Base-by-base conservation (phyloP, 345 rosid genomes). In the Euphorbia peplus region DNA sequence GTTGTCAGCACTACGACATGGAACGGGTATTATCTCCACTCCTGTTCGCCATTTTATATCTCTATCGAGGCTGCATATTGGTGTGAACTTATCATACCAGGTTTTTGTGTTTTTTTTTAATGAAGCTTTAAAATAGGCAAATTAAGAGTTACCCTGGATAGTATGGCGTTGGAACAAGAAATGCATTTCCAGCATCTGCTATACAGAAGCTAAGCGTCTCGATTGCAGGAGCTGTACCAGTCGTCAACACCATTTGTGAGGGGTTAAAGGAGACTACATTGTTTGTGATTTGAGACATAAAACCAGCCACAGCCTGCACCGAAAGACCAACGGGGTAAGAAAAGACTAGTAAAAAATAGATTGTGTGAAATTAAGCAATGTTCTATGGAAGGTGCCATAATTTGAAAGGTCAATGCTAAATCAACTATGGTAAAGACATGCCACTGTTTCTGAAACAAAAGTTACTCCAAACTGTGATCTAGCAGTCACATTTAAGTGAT, bases 131-230 rank as follows among this genome's bases (percentile, higher is more conserved):
- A 63, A 37, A 63, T 18, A 25, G 42, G 42, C 3, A 26, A 26
- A 46, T 57, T 37, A 58, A 66, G 39, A 44, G 15, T 67, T 89
- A 93, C 98, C 91, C 81, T 0, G 98, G 95, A 42, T 76, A 67
- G 68, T 84, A 88, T 1, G 97, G 98, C 4, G 98, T 89, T 16
- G 97, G 98, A 64, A 93, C 88, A 18, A 93, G 96, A 73, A 91
- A 91, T 52, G 97, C 97, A 75, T 91, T 93, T 73, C 97, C 98
- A 21, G 85, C 72, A 84, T 93, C 98, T 30, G 97, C 98, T 69
- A 93, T 71, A 75, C 96, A 89, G 83, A 89, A 93, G 76, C 87
- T 83, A 48, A 93, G 91, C 73, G 84, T 84, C 80, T 93, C 97
- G 1, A 88, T 79, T 25, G 97, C 98, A 18, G 97, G 77, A 3